phyloP scores from a whole-genome alignment of 2,329 filamentous ascomycete genomes.

The Claviceps monticola region DNA sequence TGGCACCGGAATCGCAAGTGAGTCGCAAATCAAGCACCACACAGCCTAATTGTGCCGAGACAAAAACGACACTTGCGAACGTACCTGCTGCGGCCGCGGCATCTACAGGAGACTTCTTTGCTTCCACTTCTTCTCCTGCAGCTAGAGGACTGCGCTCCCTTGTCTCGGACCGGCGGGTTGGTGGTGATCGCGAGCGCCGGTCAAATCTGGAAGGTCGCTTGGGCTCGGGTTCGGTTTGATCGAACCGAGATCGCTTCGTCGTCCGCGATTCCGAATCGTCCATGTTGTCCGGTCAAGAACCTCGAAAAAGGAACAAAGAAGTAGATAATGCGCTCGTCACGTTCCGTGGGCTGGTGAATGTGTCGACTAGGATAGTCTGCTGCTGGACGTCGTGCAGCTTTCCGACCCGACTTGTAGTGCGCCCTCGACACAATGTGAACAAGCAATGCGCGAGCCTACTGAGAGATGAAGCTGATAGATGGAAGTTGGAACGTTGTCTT shows the following conservation, averaged over 20 bases:
- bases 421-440: neutral
- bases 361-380: neutral
- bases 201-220: constrained; percentile 73
- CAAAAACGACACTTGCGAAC: constrained; percentile 11
- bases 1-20: neutral
- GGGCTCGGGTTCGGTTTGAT: constrained; percentile 75
- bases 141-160: constrained; percentile 70
- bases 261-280: constrained; percentile 61
- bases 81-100: constrained; percentile 67
- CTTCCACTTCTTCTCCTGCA: constrained; percentile 26
- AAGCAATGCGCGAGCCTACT: neutral
- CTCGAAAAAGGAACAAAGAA: neutral
- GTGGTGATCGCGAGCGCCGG: constrained; percentile 76
- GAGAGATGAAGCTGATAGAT: neutral
- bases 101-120: constrained; percentile 42
- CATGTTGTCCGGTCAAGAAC: constrained; percentile 28
- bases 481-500: neutral
- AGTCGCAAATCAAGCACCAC: neutral
- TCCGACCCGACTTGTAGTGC: neutral
- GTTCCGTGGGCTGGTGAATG: neutral
- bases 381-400: neutral
- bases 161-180: constrained; percentile 50
- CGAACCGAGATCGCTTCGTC: constrained; percentile 81
- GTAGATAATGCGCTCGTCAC: neutral
- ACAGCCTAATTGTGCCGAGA: neutral